Percentiles rank a stretch among this genome's conserved stretches.
Conservation (phyloP, 2,329 filamentous ascomycete species). For the Claviceps spartinae region DNA sequence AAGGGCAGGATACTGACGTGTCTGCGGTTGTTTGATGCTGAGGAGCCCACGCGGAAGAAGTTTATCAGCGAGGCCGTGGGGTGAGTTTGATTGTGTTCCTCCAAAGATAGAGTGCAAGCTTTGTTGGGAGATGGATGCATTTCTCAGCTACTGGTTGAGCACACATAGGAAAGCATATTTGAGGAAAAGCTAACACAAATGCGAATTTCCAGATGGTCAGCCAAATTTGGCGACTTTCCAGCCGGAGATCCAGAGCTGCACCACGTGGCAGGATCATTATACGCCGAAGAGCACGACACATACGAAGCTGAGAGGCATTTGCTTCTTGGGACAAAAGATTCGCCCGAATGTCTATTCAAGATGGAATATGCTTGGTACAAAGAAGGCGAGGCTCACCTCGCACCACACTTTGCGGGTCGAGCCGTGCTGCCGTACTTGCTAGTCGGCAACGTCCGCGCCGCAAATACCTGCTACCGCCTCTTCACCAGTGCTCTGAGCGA, state of each 20-base stretch:
- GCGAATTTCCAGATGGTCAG: constrained; percentile 51
- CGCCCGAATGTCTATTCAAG: constrained; percentile 61
- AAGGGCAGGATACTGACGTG: constrained; percentile 67
- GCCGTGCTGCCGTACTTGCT: constrained; percentile 85
- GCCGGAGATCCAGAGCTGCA: constrained; percentile 90
- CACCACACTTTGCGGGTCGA: constrained; percentile 72
- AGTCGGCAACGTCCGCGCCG: constrained; percentile 77
- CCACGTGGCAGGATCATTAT: constrained; percentile 76
- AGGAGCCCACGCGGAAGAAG: constrained; percentile 85
- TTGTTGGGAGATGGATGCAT: too few relatives aligned
- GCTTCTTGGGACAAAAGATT: constrained; percentile 77
- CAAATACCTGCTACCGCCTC: constrained; percentile 66
- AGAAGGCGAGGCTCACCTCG: constrained; percentile 75
- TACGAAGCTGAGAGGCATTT: constrained; percentile 92
- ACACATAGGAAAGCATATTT: background rate
- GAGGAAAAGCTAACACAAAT: constrained; percentile 5
- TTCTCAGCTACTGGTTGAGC: too few relatives aligned
- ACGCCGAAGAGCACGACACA: constrained; percentile 82
- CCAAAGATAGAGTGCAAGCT: too few relatives aligned
- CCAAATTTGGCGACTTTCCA: constrained; percentile 72
- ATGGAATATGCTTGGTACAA: constrained; percentile 93
- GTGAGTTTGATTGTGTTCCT: constrained; percentile 27
- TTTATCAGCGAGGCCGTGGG: constrained; percentile 76
- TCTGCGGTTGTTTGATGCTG: constrained; percentile 63
- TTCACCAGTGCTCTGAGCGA: constrained; percentile 28